These are phyloP conservation scores for Penicillium sp. DNA, from an alignment of 2,329 filamentous ascomycete species.

Conservation along the genomic window DNA sequence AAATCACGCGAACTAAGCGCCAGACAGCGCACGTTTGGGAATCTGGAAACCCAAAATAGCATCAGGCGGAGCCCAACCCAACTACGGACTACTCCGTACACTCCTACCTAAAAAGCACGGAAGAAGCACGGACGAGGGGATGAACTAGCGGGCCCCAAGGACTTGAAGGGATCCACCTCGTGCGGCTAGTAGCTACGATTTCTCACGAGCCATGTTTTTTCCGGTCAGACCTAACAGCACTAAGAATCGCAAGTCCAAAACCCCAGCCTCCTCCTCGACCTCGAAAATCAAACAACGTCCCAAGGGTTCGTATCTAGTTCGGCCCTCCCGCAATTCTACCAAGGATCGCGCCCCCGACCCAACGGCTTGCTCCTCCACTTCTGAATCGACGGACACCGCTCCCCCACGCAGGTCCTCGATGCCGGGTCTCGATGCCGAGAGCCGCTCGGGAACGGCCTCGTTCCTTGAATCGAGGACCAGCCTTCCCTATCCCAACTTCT, in stretches of 20 bases:
- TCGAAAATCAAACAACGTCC: slow-evolving; percentile 27
- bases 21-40: slow-evolving; percentile 22
- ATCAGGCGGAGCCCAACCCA: slow-evolving; percentile 5
- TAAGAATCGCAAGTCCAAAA: slow-evolving; percentile 26
- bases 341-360: slow-evolving; percentile 30
- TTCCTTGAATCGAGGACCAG: slow-evolving; percentile 46
- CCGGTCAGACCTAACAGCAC: slow-evolving; percentile 36
- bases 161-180: slow-evolving; percentile 21
- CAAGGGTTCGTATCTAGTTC: slow-evolving; percentile 30
- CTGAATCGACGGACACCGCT: slow-evolving; percentile 19
- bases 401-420: slow-evolving; percentile 46
- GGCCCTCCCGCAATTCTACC: slow-evolving; percentile 30
- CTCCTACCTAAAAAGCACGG: background rate
- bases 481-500: slow-evolving; percentile 74
- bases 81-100: too few relatives aligned
- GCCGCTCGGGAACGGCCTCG: slow-evolving; percentile 32
- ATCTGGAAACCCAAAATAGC: slow-evolving; percentile 19
- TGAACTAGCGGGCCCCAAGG: slow-evolving; percentile 17
- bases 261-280: slow-evolving; percentile 20
- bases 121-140: slow-evolving; percentile 15
- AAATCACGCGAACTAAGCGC: slow-evolving; percentile 30
- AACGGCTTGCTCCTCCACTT: slow-evolving; percentile 29
- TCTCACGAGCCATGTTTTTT: slow-evolving; percentile 33
- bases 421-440: slow-evolving; percentile 45
- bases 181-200: slow-evolving; percentile 25